A percentile compares a stretch with the other conserved stretches of the same genome.
phyloP scores from a whole-genome alignment of 2,329 filamentous ascomycete species.

The Aspergillus ruber region DNA sequence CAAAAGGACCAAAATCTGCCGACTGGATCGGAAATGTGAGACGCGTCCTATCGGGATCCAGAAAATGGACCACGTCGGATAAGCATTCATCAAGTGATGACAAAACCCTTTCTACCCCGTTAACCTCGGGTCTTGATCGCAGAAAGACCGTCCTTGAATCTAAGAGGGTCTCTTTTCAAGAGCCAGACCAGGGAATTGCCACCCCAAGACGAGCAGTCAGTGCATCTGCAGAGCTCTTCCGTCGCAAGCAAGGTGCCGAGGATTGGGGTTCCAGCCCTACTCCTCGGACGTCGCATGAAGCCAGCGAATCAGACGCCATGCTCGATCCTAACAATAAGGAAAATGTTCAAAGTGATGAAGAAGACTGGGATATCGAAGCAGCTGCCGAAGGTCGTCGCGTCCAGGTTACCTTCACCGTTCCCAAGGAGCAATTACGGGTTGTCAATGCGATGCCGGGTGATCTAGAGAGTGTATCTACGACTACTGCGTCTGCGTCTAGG shows the following conservation, averaged over 20 bases:
- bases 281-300: background rate
- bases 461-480: constrained; percentile 26
- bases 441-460: constrained; percentile 63
- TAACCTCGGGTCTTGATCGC: constrained; percentile 25
- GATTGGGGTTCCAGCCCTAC: constrained; percentile 45
- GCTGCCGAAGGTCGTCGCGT: constrained; percentile 66
- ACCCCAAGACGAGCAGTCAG: constrained; percentile 42
- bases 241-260: constrained; percentile 45
- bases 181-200: constrained; percentile 7
- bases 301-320: background rate
- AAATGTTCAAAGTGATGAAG: constrained; percentile 1
- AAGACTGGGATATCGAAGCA: constrained; percentile 64
- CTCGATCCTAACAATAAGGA: background rate
- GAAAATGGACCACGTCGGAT: constrained; percentile 17
- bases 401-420: constrained; percentile 89
- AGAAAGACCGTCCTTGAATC: constrained; percentile 17
- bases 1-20: constrained; percentile 46
- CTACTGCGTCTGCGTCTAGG: constrained; percentile 22
- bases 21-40: constrained; percentile 64
- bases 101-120: constrained; percentile 7
- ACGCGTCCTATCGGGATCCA: constrained; percentile 52
- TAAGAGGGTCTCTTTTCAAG: background rate
- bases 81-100: constrained; percentile 4
- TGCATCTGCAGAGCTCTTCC: constrained; percentile 43
- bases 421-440: constrained; percentile 77